These are phyloP conservation scores for Cryptococcus jaspeensis DNA, from an alignment of 1,284 basidiomycete genomes.

Conservation along the genomic window DNA sequence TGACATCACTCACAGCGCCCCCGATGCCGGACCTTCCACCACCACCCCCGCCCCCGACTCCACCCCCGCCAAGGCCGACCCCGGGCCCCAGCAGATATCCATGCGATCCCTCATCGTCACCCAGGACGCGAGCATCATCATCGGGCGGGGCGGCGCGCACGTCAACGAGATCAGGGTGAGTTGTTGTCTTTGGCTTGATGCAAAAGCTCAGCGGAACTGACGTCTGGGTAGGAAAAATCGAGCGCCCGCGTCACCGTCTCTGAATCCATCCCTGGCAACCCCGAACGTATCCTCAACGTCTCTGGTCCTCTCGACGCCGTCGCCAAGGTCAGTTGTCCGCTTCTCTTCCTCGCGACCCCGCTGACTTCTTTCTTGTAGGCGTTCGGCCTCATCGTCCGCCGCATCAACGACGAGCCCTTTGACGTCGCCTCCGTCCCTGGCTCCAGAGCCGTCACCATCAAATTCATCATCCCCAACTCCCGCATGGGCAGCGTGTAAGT, in stretches of 20 bases:
- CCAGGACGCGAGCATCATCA: slow-evolving; percentile 98
- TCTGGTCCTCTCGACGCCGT: slow-evolving; percentile 97
- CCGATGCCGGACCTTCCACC: slow-evolving; percentile 33
- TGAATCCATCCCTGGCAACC: slow-evolving; percentile 94
- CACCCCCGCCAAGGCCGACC: slow-evolving; percentile 39
- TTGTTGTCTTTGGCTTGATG: neutral
- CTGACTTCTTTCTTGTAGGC: slow-evolving; percentile 60
- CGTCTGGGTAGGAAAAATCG: slow-evolving; percentile 69
- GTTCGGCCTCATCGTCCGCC: slow-evolving; percentile 95
- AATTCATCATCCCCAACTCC: slow-evolving; percentile 99
- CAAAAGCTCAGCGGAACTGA: neutral
- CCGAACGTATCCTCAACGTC: slow-evolving; percentile 96
- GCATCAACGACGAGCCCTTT: slow-evolving; percentile 99
- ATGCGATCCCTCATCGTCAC: slow-evolving; percentile 98
- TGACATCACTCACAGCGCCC: slow-evolving; percentile 8
- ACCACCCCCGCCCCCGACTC: slow-evolving; percentile 28
- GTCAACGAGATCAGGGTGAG: slow-evolving; percentile 88
- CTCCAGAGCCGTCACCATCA: slow-evolving; percentile 96
- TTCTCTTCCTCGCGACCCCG: neutral
- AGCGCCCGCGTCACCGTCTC: slow-evolving; percentile 93
- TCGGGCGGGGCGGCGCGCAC: slow-evolving; percentile 92
- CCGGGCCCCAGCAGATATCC: slow-evolving; percentile 62
- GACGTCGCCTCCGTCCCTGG: slow-evolving; percentile 97
- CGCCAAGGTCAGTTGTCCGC: slow-evolving; percentile 79
- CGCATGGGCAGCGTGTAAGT: slow-evolving; percentile 90